phyloP scores from a whole-genome alignment of 768 basidiomycete genomes.

The Fomitopsis serialis region DNA sequence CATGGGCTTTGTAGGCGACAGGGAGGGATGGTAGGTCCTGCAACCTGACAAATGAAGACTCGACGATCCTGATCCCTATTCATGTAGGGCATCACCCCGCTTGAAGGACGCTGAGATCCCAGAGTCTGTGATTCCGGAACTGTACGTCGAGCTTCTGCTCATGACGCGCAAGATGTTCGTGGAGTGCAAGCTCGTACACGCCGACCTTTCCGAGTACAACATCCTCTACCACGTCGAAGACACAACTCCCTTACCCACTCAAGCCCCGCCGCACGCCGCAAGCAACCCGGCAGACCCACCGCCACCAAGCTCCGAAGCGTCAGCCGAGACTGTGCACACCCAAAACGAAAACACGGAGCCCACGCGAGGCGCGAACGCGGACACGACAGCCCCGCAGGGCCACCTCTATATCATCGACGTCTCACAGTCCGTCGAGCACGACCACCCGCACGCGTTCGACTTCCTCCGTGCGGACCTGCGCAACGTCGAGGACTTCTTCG shows the following conservation, averaged over 20 bases:
- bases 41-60: no score
- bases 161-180: conserved; percentile 83
- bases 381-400: conserved; percentile 16
- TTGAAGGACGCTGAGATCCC: conserved; percentile 81
- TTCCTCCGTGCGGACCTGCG: conserved; percentile 90
- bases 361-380: conserved; percentile 1
- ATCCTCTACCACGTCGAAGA: conserved; percentile 70
- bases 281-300: neutral
- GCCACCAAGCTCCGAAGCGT: neutral
- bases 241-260: neutral
- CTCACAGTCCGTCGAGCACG: conserved; percentile 97
- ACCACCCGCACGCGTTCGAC: conserved; percentile 94
- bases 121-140: conserved; percentile 39
- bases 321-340: no score
- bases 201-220: conserved; percentile 98
- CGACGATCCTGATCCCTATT: no score
- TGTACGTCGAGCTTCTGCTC: conserved; percentile 80
- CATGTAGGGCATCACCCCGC: conserved; percentile 85
- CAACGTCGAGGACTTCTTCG: conserved; percentile 93
- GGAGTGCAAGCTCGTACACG: conserved; percentile 90
- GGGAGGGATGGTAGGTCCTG: conserved; percentile 78
- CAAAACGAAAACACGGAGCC: no score
- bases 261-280: neutral
- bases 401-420: conserved; percentile 96
- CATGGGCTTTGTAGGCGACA: conserved; percentile 87